Evolutionary conservation across 2,329 filamentous ascomycete species (phyloP), one percentile per base, ranked within the genome.

Genomic region (Corynespora cassiicola): DNA sequence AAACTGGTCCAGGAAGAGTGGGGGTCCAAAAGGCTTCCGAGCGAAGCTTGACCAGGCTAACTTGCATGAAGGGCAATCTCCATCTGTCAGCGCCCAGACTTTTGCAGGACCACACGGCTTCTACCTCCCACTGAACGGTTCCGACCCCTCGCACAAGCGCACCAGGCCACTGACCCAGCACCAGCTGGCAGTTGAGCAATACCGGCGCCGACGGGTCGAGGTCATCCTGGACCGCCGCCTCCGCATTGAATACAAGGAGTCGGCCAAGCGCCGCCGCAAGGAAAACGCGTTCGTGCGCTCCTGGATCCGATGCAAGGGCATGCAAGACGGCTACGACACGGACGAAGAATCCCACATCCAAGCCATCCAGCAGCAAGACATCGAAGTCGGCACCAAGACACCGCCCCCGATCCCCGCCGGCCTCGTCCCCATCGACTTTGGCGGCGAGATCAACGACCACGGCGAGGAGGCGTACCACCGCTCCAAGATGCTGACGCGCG

Each of bases 151-250:
- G 11, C 68, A 71, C 50, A 75, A 76, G 46, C 71, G 90, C 60
- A 83, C 85, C 7, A 80, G 88, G 1, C 88, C 88, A 3, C 81
- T 89, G 0, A 94, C 88, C 0, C 86, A 87, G 22, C 88, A 94
- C 66, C 88, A 94, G 67, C 74, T 90, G 24, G 88, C 88, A 0
- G 86, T 94, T 1, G 87, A 90, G 65, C 80, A 85, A 38, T 90
- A 91, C 65, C 78, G 88, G 12, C 86, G 82, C 45, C 82, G 88
- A 57, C 83, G 88, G 5, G 88, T 92, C n/a, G 86, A 90, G 57
- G 86, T 90, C 56, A 88, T 90, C 34, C 79, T 94, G 11, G 85
- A 89, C 52, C 82, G 85, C n/a, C 85, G 86, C 19, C 73, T 92
- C 21, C 81, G 86, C 31, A 78, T 76, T 48, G 75, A 81, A 34